phyloP scores from a whole-genome alignment of 352 stramenopile genomes.

The Globisporangium rhizosaccharum region DNA sequence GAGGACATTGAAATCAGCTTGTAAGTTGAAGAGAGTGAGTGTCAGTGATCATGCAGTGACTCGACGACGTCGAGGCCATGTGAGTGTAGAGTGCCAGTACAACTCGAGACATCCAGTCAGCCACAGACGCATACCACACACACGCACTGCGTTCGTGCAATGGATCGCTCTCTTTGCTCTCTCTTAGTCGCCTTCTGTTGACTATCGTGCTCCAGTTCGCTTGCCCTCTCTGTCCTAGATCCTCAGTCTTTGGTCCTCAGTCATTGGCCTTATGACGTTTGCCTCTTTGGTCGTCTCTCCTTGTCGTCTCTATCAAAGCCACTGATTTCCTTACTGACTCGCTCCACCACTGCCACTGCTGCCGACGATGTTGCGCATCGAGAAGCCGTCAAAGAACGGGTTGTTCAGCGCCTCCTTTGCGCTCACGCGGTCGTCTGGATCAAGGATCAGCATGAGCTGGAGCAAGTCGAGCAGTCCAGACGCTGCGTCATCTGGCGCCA shows the following conservation, averaged over 20 bases:
- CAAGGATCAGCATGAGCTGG: conserved; percentile 90
- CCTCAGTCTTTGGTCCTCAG: neutral
- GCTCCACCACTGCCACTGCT: neutral
- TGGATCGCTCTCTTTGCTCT: neutral
- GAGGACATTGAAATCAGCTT: conserved; percentile 15
- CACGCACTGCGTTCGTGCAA: neutral
- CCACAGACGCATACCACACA: too few species aligned
- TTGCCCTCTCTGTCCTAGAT: neutral
- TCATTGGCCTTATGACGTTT: too few species aligned
- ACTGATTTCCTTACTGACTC: conserved; percentile 1
- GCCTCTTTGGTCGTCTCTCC: neutral
- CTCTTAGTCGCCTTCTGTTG: neutral
- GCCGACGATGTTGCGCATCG: conserved; percentile 40
- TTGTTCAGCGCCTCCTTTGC: conserved; percentile 85
- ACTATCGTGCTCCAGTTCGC: too few species aligned
- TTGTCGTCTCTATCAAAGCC: neutral
- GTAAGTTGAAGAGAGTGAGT: too few species aligned
- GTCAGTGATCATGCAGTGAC: neutral
- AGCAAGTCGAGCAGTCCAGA: conserved; percentile 83
- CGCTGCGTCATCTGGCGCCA: conserved; percentile 54
- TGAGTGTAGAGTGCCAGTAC: neutral
- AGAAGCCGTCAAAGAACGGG: conserved; percentile 87
- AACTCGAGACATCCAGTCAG: too few species aligned
- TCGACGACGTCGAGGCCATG: neutral
- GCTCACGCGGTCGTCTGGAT: conserved; percentile 90